phyloP scores from a whole-genome alignment of 768 basidiomycete genomes.

The Postia placenta region DNA sequence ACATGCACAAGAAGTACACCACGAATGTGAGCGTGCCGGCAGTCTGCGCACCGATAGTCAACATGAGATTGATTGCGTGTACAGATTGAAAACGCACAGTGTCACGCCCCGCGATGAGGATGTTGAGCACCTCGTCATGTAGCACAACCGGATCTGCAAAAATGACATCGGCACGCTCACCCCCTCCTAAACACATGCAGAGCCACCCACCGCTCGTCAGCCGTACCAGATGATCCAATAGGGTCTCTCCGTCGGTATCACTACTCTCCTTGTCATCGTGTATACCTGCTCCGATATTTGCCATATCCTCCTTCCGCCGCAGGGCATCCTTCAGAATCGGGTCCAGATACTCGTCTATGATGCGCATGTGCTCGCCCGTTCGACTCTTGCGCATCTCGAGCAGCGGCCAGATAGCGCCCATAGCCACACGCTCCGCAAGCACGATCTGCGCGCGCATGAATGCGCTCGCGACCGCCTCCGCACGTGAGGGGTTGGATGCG shows the following conservation, averaged over 20 bases:
- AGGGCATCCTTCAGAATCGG: constrained; percentile 42
- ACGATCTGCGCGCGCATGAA: constrained; percentile 32
- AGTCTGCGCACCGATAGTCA: constrained; percentile 12
- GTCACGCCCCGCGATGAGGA: constrained; percentile 24
- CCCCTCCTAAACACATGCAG: background rate
- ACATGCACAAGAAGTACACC: constrained; percentile 24
- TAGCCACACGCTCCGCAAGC: constrained; percentile 26
- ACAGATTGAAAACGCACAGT: background rate
- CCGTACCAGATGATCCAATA: constrained; percentile 34
- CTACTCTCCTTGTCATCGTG: constrained; percentile 8
- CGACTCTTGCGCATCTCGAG: constrained; percentile 37
- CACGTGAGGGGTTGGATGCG: background rate
- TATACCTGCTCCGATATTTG: background rate
- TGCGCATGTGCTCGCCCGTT: constrained; percentile 31
- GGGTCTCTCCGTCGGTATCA: constrained; percentile 23
- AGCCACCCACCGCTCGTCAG: constrained; percentile 35
- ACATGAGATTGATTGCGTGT: background rate
- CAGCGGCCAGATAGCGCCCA: constrained; percentile 41
- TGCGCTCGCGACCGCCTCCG: constrained; percentile 30
- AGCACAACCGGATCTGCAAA: constrained; percentile 21
- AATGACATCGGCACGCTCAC: background rate
- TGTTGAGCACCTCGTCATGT: constrained; percentile 26
- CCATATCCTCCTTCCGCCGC: constrained; percentile 28
- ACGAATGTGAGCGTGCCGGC: constrained; percentile 34
- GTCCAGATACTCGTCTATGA: constrained; percentile 40